A percentile compares a stretch with the other conserved stretches of the same genome.
phyloP scores from a whole-genome alignment of 495 filamentous ascomycete species.

The Neurospora cerealis region DNA sequence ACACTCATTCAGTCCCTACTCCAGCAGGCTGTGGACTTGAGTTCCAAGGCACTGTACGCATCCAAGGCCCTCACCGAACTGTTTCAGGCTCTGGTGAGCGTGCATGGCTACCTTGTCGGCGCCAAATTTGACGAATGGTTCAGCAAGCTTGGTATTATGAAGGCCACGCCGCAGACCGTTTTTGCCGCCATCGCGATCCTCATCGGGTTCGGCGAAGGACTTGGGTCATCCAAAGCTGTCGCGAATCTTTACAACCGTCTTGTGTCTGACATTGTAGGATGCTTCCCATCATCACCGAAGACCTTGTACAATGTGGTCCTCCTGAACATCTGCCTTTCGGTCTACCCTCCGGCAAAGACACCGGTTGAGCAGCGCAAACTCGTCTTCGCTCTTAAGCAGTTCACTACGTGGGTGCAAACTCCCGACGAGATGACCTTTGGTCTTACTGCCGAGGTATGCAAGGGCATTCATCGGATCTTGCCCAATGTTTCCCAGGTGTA shows the following conservation, averaged over 20 bases:
- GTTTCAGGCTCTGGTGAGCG: constrained; percentile 26
- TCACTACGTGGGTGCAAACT: constrained; percentile 56
- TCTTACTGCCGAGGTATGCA: constrained; percentile 51
- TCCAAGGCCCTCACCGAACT: constrained; percentile 36
- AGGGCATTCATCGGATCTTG: constrained; percentile 53
- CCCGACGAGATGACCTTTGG: constrained; percentile 37
- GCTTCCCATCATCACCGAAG: constrained; percentile 23
- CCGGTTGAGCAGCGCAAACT: constrained; percentile 67
- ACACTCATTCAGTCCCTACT: constrained; percentile 27
- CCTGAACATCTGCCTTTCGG: constrained; percentile 31
- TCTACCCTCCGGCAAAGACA: constrained; percentile 33
- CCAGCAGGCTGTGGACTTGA: constrained; percentile 21
- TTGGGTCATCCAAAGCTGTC: constrained; percentile 32
- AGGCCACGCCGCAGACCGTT: constrained; percentile 29
- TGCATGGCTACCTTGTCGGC: constrained; percentile 22
- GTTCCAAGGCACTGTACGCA: constrained; percentile 35
- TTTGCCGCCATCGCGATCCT: constrained; percentile 44
- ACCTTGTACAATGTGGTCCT: constrained; percentile 32
- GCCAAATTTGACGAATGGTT: constrained; percentile 35
- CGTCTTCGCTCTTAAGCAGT: constrained; percentile 72
- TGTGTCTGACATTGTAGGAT: constrained; percentile 42
- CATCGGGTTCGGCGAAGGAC: constrained; percentile 38
- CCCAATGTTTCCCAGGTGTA: constrained; percentile 67
- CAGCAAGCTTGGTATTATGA: constrained; percentile 25
- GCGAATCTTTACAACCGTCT: constrained; percentile 43